Conservation (phyloP, 2,329 filamentous ascomycete genomes). For the Colletotrichum liaoningense region DNA sequence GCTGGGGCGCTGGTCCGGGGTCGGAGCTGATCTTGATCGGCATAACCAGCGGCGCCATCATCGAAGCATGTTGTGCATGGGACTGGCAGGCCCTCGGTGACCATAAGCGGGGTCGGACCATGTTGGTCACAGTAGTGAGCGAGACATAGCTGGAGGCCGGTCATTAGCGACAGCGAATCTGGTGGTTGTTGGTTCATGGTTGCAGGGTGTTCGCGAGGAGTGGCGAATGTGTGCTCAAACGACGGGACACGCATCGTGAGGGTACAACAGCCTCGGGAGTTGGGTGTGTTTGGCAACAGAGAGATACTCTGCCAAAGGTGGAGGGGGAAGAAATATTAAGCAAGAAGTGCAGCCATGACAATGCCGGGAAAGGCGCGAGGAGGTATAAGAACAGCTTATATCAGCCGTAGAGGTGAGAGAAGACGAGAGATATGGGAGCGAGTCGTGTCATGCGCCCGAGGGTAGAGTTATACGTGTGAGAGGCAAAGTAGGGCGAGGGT, state of each 20-base stretch:
- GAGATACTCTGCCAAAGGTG: neutral
- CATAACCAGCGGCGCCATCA: slow-evolving; percentile 46
- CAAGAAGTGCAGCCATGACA: slow-evolving; percentile 2
- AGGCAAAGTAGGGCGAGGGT: slow-evolving; percentile 12
- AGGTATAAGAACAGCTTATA: slow-evolving; percentile 16
- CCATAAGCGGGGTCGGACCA: slow-evolving; percentile 76
- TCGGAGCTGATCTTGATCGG: slow-evolving; percentile 44
- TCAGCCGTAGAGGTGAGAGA: neutral
- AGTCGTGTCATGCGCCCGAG: slow-evolving; percentile 29
- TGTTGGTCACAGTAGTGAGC: slow-evolving; percentile 79
- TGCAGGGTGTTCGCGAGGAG: slow-evolving; percentile 10
- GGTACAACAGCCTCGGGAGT: neutral
- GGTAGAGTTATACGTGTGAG: slow-evolving; percentile 22
- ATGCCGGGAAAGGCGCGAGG: neutral
- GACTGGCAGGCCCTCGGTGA: slow-evolving; percentile 73
- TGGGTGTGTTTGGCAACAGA: neutral
- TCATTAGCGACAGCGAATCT: slow-evolving; percentile 35
- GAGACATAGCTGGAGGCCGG: slow-evolving; percentile 69
- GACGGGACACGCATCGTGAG: slow-evolving; percentile 36
- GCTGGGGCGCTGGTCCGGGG: slow-evolving; percentile 54
- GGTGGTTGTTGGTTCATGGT: slow-evolving; percentile 33
- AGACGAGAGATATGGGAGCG: neutral
- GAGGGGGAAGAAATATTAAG: neutral
- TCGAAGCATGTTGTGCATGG: slow-evolving; percentile 71
- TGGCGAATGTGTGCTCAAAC: slow-evolving; percentile 29